These are phyloP conservation scores for Rhodomyrtus psidioides DNA, from an alignment of 441 rosid genomes.

Conservation along the genomic window DNA sequence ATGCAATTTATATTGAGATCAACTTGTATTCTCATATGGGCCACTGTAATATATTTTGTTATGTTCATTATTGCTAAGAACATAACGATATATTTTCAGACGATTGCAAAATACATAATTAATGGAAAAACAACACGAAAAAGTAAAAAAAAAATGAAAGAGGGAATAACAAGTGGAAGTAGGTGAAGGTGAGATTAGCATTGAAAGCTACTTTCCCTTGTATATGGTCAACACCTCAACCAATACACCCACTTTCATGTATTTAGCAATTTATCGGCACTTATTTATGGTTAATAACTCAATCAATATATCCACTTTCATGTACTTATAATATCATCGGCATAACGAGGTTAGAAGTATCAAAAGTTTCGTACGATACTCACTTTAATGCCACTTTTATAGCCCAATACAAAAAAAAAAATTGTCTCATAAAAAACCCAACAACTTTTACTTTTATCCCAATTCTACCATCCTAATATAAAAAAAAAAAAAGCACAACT, in stretches of 20 bases:
- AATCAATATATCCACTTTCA: neutral
- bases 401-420: too few species aligned
- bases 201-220: neutral
- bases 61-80: neutral
- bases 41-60: neutral
- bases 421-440: too few species aligned
- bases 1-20: neutral
- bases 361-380: too few species aligned
- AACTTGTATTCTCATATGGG: neutral
- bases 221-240: neutral
- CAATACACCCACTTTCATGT: neutral
- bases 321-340: neutral
- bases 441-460: too few species aligned
- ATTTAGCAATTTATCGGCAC: neutral
- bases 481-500: too few species aligned
- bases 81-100: neutral
- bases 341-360: fast-evolving
- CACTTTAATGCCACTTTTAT: too few species aligned
- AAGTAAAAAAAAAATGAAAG: neutral
- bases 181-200: neutral
- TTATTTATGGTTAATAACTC: too few species aligned
- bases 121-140: neutral
- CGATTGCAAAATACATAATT: neutral
- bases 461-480: too few species aligned
- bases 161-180: neutral